Evolutionary conservation across 2,329 filamentous ascomycete genomes (phyloP).

Genomic region (Xylaria hypoxylon): DNA sequence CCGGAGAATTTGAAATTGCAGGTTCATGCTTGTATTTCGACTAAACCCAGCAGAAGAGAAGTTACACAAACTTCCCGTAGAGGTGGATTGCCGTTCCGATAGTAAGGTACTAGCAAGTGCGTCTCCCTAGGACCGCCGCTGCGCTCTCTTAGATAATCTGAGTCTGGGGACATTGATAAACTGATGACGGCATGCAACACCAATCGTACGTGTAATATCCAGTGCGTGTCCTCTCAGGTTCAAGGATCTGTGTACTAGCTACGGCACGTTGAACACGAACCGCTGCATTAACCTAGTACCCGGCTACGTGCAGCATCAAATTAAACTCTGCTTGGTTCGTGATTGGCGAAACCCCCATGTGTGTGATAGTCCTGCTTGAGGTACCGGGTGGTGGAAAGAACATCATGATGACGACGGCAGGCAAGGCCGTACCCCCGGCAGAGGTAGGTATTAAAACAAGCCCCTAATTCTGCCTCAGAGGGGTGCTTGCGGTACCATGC

Average conservation of each 20-base stretch:
- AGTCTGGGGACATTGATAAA: not conserved
- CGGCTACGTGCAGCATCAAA: conserved; percentile 44
- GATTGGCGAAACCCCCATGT: not conserved
- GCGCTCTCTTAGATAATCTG: not conserved
- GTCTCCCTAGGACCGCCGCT: not conserved
- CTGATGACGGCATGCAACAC: not conserved
- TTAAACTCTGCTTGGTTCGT: conserved; percentile 1
- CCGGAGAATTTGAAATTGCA: not conserved
- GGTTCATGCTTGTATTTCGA: not conserved
- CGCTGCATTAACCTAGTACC: not conserved
- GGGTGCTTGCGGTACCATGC: conserved; percentile 40
- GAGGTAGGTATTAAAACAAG: conserved; percentile 7
- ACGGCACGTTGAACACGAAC: conserved; percentile 32
- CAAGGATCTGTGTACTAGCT: not conserved
- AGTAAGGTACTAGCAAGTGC: too few species aligned
- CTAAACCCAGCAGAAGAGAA: not conserved
- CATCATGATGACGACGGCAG: conserved; percentile 17
- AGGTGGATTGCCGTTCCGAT: too few species aligned
- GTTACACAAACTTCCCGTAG: conserved; percentile 3
- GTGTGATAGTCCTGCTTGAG: not conserved
- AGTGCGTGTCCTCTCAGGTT: not conserved
- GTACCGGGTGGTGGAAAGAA: not conserved
- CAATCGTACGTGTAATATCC: not conserved
- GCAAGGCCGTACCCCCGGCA: conserved; percentile 37
- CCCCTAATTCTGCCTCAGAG: not conserved